Evolutionary conservation across 2,329 filamentous ascomycete genomes (phyloP).

Genomic region (Epichloe sylvatica): DNA sequence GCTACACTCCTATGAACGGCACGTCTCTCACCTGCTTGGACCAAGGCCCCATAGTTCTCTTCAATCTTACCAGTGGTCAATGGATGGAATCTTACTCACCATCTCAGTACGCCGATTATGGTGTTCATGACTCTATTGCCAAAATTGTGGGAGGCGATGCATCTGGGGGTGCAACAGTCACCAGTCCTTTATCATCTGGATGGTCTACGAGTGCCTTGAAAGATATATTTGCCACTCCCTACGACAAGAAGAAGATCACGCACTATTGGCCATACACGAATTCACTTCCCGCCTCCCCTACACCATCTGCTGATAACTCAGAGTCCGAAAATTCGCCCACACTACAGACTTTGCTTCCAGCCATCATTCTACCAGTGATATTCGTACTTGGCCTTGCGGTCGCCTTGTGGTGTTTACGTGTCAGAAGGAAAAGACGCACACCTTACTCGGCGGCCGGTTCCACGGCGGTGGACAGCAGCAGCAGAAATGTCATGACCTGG

Average conservation of each 20-base stretch:
- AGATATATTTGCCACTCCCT: conserved; percentile 39
- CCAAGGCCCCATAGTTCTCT: conserved; percentile 45
- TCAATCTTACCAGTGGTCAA: conserved; percentile 54
- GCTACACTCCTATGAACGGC: conserved; percentile 32
- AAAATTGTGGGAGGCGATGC: conserved; percentile 53
- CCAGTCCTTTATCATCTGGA: conserved; percentile 43
- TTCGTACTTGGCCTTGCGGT: conserved; percentile 17
- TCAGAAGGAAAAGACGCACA: conserved; percentile 27
- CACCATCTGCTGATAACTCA: not conserved
- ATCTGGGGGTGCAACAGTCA: conserved; percentile 59
- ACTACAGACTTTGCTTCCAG: conserved; percentile 6
- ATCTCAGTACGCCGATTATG: conserved; percentile 47
- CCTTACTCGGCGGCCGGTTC: conserved; percentile 21
- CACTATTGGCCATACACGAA: conserved; percentile 47
- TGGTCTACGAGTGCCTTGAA: conserved; percentile 38
- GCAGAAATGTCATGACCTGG: conserved; percentile 37
- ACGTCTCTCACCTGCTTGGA: conserved; percentile 29
- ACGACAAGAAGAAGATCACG: conserved; percentile 41
- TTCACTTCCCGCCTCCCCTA: not conserved
- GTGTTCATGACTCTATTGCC: conserved; percentile 50
- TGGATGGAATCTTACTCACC: conserved; percentile 64
- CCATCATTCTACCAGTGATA: conserved; percentile 7
- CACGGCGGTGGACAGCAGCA: conserved; percentile 31
- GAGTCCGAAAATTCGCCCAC: not conserved
- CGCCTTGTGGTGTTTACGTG: conserved; percentile 37